These are phyloP conservation scores for Botrytis paeoniae DNA, from an alignment of 2,329 filamentous ascomycete genomes.

Conservation along the genomic window DNA sequence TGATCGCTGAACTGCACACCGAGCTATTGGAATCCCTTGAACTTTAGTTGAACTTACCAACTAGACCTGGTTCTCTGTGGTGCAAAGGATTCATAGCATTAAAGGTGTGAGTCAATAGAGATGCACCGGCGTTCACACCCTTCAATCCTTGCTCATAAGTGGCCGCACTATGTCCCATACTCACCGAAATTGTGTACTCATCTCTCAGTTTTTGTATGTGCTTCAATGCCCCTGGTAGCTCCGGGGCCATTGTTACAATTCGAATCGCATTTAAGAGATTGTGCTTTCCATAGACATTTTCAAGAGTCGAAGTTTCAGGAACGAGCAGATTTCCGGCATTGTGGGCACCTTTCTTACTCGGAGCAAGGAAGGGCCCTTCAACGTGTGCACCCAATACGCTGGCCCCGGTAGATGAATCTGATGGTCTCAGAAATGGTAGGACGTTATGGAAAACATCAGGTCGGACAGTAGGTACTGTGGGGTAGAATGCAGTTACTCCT, in stretches of 20 bases:
- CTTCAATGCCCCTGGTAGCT: slow-evolving; percentile 43
- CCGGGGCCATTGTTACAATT: slow-evolving; percentile 52
- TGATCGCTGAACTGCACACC: not conserved
- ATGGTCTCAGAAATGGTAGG: slow-evolving; percentile 46
- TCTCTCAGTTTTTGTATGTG: slow-evolving; percentile 44
- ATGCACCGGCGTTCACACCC: slow-evolving; percentile 49
- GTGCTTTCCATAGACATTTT: slow-evolving; percentile 45
- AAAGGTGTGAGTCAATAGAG: slow-evolving; percentile 51
- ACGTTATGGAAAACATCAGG: slow-evolving; percentile 44
- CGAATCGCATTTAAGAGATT: slow-evolving; percentile 44
- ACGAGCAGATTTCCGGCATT: slow-evolving; percentile 33
- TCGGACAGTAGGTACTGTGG: slow-evolving; percentile 51
- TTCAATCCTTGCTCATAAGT: slow-evolving; percentile 45
- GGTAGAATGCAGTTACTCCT: slow-evolving; percentile 53
- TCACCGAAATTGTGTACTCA: slow-evolving; percentile 32
- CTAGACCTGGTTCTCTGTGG: slow-evolving; percentile 50
- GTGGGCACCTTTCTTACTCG: slow-evolving; percentile 53
- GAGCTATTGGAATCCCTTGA: not conserved
- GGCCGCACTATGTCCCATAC: slow-evolving; percentile 47
- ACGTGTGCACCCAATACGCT: slow-evolving; percentile 53
- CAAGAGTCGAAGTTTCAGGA: slow-evolving; percentile 27
- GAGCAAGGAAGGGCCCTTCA: slow-evolving; percentile 54
- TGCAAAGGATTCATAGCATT: slow-evolving; percentile 53
- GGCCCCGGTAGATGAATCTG: slow-evolving; percentile 43
- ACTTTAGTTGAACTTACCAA: slow-evolving; percentile 38